These are phyloP conservation scores for Aurantiochytrium sp. DNA, from an alignment of 108 stramenopile species.

Conservation along the genomic window DNA sequence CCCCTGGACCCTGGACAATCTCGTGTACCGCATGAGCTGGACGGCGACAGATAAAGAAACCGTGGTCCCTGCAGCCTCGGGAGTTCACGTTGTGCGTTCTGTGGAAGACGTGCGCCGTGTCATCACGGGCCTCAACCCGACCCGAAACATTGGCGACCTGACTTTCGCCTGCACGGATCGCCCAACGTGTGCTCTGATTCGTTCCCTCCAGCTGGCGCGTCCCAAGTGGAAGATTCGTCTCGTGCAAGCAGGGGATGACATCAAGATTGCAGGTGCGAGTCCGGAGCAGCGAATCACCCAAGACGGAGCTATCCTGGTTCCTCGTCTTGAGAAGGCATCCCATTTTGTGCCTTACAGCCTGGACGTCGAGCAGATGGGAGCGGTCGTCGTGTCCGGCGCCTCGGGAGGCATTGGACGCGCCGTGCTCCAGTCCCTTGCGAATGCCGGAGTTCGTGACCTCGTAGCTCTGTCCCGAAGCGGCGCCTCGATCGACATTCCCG, in stretches of 20 bases:
- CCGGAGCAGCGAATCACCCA: not conserved
- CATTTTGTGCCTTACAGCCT: not conserved
- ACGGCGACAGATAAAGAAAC: not conserved
- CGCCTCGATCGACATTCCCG: not conserved
- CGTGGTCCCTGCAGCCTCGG: not conserved
- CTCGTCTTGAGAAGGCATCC: not conserved
- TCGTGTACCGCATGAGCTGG: not conserved
- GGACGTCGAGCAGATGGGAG: not conserved
- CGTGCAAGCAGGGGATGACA: no score
- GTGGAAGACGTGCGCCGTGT: no score
- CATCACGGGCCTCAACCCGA: no score
- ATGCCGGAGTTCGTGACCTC: not conserved
- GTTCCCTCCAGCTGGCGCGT: not conserved
- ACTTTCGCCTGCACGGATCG: no score
- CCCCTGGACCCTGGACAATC: not conserved
- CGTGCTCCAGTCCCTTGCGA: not conserved
- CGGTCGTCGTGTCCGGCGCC: not conserved
- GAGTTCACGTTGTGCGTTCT: no score
- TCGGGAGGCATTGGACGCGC: conserved; percentile 5
- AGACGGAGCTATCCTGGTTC: not conserved
- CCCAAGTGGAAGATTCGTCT: not conserved
- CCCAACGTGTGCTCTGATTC: not conserved
- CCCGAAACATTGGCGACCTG: no score
- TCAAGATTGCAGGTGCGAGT: no score
- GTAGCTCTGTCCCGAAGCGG: not conserved